A percentile compares a stretch with the other conserved stretches of the same genome.
phyloP scores from a whole-genome alignment of 371 early-diverging fungal genomes.

The Mucor plumbeus region DNA sequence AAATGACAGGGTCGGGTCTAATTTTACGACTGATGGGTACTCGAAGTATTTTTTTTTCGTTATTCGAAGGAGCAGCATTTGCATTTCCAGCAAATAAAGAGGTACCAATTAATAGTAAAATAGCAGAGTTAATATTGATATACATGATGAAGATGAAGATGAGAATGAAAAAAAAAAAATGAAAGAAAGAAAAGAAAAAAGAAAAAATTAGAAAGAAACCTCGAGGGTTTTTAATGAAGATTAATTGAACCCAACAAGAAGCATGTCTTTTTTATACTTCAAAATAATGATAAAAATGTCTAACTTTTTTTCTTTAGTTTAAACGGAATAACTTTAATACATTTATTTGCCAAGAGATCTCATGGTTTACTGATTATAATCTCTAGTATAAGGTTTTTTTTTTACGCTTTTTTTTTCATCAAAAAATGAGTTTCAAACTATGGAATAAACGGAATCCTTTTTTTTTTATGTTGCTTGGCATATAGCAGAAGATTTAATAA shows the following conservation, averaged over 20 bases:
- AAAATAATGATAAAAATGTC: neutral
- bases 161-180: neutral
- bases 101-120: conserved; percentile 6
- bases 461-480: neutral
- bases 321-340: neutral
- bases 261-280: neutral
- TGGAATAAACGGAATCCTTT: neutral
- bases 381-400: neutral
- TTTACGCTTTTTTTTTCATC: neutral
- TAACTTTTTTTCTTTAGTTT: neutral
- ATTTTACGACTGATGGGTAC: conserved; percentile 18
- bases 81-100: neutral
- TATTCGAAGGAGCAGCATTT: neutral
- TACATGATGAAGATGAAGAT: neutral
- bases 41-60: conserved; percentile 11
- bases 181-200: conserved; percentile 10
- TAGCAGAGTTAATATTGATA: conserved; percentile 16
- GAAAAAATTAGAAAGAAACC: neutral
- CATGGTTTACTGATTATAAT: neutral
- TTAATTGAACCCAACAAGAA: neutral
- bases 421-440: conserved; percentile 2
- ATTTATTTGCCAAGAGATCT: conserved; percentile 7
- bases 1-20: conserved; percentile 21
- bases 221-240: conserved; percentile 1
- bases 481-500: neutral